Evolutionary conservation across 345 rosid genomes (phyloP).

Genomic region (Iberis pinnata): DNA sequence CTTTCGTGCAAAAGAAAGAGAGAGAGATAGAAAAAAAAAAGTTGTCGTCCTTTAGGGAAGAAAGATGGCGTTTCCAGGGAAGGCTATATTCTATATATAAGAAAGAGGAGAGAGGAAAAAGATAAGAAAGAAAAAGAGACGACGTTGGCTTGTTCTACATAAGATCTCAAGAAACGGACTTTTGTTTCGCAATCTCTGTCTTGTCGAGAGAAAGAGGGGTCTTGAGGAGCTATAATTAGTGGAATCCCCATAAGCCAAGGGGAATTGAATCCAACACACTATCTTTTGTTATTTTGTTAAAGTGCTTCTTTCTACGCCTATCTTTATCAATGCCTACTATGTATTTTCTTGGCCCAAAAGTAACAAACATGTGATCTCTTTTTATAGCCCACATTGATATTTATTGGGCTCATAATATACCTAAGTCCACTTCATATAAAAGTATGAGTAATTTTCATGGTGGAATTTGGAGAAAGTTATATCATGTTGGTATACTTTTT

Average conservation of each 20-base stretch:
- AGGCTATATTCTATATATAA: constrained; percentile 15
- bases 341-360: not conserved
- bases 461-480: no score
- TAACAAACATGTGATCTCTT: not conserved
- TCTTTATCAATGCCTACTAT: no score
- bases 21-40: constrained; percentile 8
- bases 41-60: constrained; percentile 20
- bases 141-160: constrained; percentile 21
- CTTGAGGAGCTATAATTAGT: not conserved
- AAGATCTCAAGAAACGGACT: constrained; percentile 33
- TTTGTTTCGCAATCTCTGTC: constrained; percentile 5
- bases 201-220: not conserved
- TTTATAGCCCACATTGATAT: no score
- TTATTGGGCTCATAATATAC: not conserved
- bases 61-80: constrained; percentile 6
- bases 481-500: no score
- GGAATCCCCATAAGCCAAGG: not conserved
- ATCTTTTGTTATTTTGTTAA: no score
- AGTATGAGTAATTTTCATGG: no score
- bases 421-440: not conserved
- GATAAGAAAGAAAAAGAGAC: constrained; percentile 15
- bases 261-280: constrained; percentile 3
- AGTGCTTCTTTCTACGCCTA: no score
- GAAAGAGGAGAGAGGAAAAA: not conserved
- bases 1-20: constrained; percentile 29